Conservation (phyloP, 257 asterid genomes). For the Solanum clarkiae region DNA sequence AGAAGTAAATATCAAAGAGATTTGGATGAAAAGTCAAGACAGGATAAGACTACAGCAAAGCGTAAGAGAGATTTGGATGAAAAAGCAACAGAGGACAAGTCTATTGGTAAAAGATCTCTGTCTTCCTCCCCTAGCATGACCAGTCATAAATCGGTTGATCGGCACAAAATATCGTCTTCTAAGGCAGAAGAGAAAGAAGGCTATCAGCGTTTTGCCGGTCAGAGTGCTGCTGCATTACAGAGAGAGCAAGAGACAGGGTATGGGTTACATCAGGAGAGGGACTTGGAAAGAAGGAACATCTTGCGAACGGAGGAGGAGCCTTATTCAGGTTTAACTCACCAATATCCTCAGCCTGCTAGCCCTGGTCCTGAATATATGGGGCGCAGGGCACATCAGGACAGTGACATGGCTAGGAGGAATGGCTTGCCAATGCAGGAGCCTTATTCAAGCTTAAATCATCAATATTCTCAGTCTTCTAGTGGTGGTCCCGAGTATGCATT, state of each 20-base stretch:
- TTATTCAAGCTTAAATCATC: conserved; percentile 5
- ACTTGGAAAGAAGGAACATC: conserved; percentile 13
- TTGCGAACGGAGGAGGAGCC: conserved; percentile 15
- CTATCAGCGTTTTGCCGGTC: conserved; percentile 8
- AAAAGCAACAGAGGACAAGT: conserved; percentile 1
- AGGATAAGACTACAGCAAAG: conserved; percentile 5
- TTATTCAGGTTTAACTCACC: conserved; percentile 7
- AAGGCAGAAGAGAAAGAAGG: conserved; percentile 15
- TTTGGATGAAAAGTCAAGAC: neutral
- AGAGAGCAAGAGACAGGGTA: conserved; percentile 9
- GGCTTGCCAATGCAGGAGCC: conserved; percentile 11
- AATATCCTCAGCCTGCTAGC: conserved; percentile 7
- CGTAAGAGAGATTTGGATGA: conserved; percentile 5
- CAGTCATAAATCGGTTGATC: neutral
- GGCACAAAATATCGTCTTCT: conserved; percentile 1
- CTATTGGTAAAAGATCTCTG: neutral
- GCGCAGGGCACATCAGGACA: neutral
- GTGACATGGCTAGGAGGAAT: conserved; percentile 17
- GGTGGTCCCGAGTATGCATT: conserved; percentile 18
- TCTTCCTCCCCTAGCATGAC: neutral
- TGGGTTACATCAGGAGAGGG: conserved; percentile 6
- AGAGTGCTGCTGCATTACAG: conserved; percentile 5
- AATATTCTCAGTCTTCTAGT: conserved; percentile 6
- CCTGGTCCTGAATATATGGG: conserved; percentile 19
- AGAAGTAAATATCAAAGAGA: neutral